Evolutionary conservation across 345 rosid species (phyloP), one percentile per base, ranked within the genome.

Genomic region (Triadica sebifera): DNA sequence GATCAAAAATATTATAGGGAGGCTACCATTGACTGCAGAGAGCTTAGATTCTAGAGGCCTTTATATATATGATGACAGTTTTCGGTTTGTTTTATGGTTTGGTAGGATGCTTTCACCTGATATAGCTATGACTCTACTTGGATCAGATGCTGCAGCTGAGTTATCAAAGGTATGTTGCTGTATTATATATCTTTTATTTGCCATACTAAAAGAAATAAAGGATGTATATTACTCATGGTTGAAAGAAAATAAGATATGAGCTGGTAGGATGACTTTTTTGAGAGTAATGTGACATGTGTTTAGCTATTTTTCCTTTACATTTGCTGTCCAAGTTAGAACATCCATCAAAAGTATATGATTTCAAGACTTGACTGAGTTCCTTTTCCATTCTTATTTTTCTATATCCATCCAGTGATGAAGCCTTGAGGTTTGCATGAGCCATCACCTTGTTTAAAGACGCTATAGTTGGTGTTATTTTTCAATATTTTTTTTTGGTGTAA

Each of bases 81-180:
- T 96, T 70, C 89, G 89, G 73, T 87, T 91, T 74, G 84, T 93
- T 69, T 41, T 93, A 75, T 96, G 99, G 98, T 90, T 96, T 76
- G 99, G 99, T 76, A 86, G 88, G 81, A 93, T 86, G 95, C 89
- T 96, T 47, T 87, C 97, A n/a, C 98, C 97, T 59, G 98, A 93
- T 77, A 77, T 87, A 58, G 79, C 97, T 61, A 83, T 78, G 87
- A 91, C 83, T 86, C 86, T 96, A 77, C 88, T 93, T 55, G 98
- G 97, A 34, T 81, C 80, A 72, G 96, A 89, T 78, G 95, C 89
- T 75, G 95, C 93, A 10, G 92, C 91, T 16, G 99, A 96, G 75
- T 84, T 93, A 70, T 91, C 97, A 29, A 87, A 85, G 97, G 99
- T 96, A 83, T 76, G 83, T 47, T 13, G 59, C 5, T 65, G 34